Evolutionary conservation across 176 grass and related monocot genomes (phyloP).

Genomic region (Aegilops tauschii): DNA sequence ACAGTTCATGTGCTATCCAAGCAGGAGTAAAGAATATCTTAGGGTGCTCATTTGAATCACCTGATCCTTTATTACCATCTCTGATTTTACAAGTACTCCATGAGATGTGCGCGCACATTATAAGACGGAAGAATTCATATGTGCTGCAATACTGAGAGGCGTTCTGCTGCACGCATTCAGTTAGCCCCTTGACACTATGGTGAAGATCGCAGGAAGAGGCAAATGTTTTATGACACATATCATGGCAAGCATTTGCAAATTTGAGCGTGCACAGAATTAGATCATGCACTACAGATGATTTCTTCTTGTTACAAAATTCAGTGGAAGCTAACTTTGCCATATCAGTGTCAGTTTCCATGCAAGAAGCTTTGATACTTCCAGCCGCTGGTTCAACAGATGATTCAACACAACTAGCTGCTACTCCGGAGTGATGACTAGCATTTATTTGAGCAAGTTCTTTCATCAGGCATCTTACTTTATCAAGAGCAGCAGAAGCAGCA

Average conservation of each 20-base stretch:
- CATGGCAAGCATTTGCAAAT: slow-evolving; percentile 60
- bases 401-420: slow-evolving; percentile 11
- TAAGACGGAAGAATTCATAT: slow-evolving; percentile 64
- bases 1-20: slow-evolving; percentile 64
- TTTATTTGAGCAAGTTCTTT: slow-evolving; percentile 43
- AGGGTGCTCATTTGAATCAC: background rate
- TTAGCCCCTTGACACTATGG: slow-evolving; percentile 43
- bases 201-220: slow-evolving; percentile 33
- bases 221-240: slow-evolving; percentile 42
- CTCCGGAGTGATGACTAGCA: slow-evolving; percentile 15
- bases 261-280: slow-evolving; percentile 41
- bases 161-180: slow-evolving; percentile 47
- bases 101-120: slow-evolving; percentile 39
- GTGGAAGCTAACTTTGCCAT: slow-evolving; percentile 4
- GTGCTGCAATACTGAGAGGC: slow-evolving; percentile 37
- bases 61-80: slow-evolving; percentile 29
- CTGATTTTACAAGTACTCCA: slow-evolving; percentile 26
- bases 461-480: slow-evolving; percentile 50
- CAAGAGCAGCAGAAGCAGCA: slow-evolving; percentile 49
- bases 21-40: slow-evolving; percentile 14
- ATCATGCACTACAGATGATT: slow-evolving; percentile 10
- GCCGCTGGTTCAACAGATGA: slow-evolving; percentile 14
- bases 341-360: slow-evolving; percentile 11
- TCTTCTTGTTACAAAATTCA: slow-evolving; percentile 17
- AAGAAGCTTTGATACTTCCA: slow-evolving; percentile 16